Evolutionary conservation across 208 protist genomes (phyloP).

Genomic region (Leishmania arabica): DNA sequence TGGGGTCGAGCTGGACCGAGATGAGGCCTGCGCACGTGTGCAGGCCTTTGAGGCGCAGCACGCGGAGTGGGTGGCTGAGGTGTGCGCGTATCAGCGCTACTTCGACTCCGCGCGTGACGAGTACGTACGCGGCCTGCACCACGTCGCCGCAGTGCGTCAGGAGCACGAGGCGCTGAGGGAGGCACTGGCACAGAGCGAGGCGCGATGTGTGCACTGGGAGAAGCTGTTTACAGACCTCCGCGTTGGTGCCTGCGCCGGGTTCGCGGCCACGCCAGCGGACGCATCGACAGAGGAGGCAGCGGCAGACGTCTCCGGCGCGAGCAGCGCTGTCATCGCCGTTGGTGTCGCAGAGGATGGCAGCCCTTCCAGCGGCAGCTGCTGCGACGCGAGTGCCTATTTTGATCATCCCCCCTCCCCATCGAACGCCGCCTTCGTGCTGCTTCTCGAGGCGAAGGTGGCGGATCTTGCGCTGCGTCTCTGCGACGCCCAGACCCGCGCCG

Average conservation of each 20-base stretch:
- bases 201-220: conserved; percentile 33
- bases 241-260: neutral
- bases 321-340: neutral
- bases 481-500: conserved; percentile 30
- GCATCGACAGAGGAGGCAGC: neutral
- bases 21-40: conserved; percentile 28
- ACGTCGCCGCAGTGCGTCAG: conserved; percentile 9
- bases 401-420: neutral
- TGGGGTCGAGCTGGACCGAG: conserved; percentile 18
- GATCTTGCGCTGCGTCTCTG: conserved; percentile 62
- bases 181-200: conserved; percentile 31
- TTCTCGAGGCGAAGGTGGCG: conserved; percentile 59
- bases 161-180: conserved; percentile 33
- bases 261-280: neutral
- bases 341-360: neutral
- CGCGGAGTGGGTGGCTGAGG: conserved; percentile 3
- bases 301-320: neutral
- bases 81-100: neutral
- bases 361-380: neutral
- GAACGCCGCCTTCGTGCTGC: conserved; percentile 7
- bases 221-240: neutral
- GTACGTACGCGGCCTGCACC: conserved; percentile 10
- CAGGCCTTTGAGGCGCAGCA: conserved; percentile 21
- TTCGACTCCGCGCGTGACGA: conserved; percentile 13
- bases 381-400: neutral